A percentile compares a stretch with the other conserved stretches of the same genome.
These are phyloP conservation scores for Beauveria medogensis DNA, from an alignment of 2,329 filamentous ascomycete genomes.

Conservation along the genomic window DNA sequence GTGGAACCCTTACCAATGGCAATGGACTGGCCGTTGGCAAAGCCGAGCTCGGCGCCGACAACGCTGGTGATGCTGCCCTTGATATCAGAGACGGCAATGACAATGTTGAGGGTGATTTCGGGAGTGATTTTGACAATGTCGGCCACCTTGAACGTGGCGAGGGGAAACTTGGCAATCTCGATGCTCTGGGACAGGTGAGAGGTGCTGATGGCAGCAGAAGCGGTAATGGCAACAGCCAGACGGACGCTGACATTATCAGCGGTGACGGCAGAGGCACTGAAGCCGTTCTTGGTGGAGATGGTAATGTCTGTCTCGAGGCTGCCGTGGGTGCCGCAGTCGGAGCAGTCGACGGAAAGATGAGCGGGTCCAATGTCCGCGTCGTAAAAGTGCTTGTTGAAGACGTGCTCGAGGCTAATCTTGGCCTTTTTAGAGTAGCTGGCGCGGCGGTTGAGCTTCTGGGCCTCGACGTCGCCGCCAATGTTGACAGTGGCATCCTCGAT, in stretches of 20 bases:
- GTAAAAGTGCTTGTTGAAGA: conserved; percentile 12
- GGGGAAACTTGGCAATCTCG: conserved; percentile 1
- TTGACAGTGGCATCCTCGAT: conserved; percentile 7
- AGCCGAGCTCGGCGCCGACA: conserved; percentile 9
- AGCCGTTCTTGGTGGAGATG: conserved; percentile 10
- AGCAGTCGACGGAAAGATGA: conserved; percentile 11
- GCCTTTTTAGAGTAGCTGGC: conserved; percentile 10
- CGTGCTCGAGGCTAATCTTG: conserved; percentile 12
- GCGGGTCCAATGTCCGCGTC: conserved; percentile 10
- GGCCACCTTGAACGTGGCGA: conserved; percentile 11
- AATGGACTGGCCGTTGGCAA: conserved; percentile 10
- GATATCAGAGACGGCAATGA: conserved; percentile 8
- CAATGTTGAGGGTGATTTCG: conserved; percentile 8
- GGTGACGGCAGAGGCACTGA: conserved; percentile 8
- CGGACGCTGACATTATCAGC: conserved; percentile 6
- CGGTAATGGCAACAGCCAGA: conserved; percentile 10
- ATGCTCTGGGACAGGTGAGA: conserved; percentile 8
- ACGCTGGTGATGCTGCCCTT: conserved; percentile 8
- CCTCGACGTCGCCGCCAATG: conserved; percentile 4
- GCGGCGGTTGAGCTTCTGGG: not conserved
- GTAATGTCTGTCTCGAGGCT: conserved; percentile 11
- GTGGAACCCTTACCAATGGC: conserved; percentile 10
- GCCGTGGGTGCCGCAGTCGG: conserved; percentile 10
- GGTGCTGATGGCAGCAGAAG: conserved; percentile 5
- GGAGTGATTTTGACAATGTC: conserved; percentile 9